These are phyloP conservation scores for Ganoderma resinaceum DNA, from an alignment of 1,284 basidiomycete genomes.

Conservation along the genomic window DNA sequence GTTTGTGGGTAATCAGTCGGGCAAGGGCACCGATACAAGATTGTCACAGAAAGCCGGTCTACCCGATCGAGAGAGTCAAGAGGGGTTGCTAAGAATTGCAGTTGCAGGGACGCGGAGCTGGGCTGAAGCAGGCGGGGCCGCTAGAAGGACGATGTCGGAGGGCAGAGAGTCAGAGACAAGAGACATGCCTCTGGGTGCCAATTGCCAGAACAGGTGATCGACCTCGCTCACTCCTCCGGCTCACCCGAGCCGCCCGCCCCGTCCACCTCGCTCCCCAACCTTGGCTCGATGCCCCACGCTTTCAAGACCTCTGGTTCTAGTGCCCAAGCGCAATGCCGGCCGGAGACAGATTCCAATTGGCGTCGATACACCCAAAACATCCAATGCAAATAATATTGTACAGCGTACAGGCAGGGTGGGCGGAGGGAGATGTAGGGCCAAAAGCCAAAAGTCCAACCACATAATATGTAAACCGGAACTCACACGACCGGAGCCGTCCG, in stretches of 20 bases:
- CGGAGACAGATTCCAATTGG: background rate
- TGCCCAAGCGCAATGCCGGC: background rate
- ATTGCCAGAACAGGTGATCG: slow-evolving; percentile 19
- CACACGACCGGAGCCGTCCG: slow-evolving; percentile 17
- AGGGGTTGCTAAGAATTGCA: background rate
- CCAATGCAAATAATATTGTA: background rate
- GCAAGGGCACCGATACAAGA: background rate
- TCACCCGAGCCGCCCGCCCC: slow-evolving; percentile 1
- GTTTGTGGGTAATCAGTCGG: slow-evolving; percentile 16
- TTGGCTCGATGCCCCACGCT: background rate
- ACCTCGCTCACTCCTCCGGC: slow-evolving; percentile 6
- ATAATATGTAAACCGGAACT: slow-evolving; percentile 1
- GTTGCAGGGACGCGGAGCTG: background rate
- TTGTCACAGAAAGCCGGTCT: background rate
- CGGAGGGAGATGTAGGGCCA: background rate
- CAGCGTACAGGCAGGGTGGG: background rate
- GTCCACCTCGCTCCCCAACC: background rate
- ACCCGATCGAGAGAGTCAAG: background rate
- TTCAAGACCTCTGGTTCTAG: background rate
- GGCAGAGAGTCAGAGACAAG: slow-evolving; percentile 1
- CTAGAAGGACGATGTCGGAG: background rate
- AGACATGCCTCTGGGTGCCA: slow-evolving; percentile 5
- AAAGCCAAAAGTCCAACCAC: background rate
- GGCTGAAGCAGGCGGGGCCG: background rate
- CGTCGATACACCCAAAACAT: background rate